Base-by-base conservation (phyloP, 2,329 filamentous ascomycete species). In the Ceratocystis harringtonii region DNA sequence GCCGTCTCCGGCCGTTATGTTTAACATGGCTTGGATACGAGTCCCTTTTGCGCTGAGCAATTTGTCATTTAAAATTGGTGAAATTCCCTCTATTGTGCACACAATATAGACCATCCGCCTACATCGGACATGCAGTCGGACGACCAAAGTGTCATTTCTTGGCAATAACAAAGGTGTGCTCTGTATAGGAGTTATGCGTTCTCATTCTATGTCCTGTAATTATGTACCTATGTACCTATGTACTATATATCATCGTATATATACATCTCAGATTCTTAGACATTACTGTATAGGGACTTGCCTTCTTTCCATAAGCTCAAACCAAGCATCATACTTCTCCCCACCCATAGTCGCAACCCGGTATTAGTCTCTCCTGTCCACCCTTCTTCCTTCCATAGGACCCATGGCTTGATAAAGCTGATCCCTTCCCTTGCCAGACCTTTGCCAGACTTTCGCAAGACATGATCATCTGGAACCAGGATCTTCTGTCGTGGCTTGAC, bases 351-450 rank as follows among this genome's bases (percentile, higher is more conserved):
- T 22, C 28, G 22, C 12, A 58, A 58, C 17, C 55, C 55, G 30
- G 55, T 36, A 58, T 52, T 52, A 52, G n/a, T 58, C 3, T 17
- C 32, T 36, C 30, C 12, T 17, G 52, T 28, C 17, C 32, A 25
- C 17, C 12, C 12, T 36, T 8, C 12, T 36, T 8, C 55, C 55
- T 58, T 58, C 55, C 55, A 36, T 58, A 58, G 55, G 15, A 8
- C 48, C 36, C 52, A 58, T 58, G 15, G 52, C 52, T 58, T 58
- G 17, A 36, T 32, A 58, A 58, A 58, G 52, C 52, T 25, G 52
- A 58, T 19, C 52, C 55, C 55, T 58, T 58, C 10, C 36, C 36
- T 41, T 41, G 12, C 36, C 3, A 15, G 3, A 12, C 36, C 36
- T 15, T 41, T 41, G 36, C 12, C 36, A 41, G 36, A 41, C 10